Evolutionary conservation across 371 early-diverging fungal genomes (phyloP).

Genomic region (Capniomyces stellatus): DNA sequence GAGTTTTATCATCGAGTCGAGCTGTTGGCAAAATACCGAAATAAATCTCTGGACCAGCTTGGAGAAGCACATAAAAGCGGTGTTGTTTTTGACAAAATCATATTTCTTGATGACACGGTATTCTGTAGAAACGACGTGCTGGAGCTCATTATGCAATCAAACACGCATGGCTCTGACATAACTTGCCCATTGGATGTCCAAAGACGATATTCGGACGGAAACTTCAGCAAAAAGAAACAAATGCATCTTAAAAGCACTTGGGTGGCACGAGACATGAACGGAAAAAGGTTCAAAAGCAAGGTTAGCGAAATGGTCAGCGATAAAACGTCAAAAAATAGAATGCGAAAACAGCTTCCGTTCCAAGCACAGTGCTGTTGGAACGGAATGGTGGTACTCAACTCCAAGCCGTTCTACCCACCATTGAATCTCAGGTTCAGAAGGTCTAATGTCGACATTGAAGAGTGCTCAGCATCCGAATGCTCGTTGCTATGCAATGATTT

Average conservation of each 20-base stretch:
- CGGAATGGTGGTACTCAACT: conserved; percentile 24
- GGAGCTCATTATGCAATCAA: conserved; percentile 26
- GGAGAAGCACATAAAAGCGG: neutral
- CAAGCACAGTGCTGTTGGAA: conserved; percentile 36
- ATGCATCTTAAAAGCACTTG: conserved; percentile 27
- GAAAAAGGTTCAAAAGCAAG: conserved; percentile 14
- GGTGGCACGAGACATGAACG: conserved; percentile 30
- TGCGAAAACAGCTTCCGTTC: conserved; percentile 14
- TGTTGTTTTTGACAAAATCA: conserved; percentile 7
- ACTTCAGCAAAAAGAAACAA: conserved; percentile 4
- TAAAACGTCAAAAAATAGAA: conserved; percentile 5
- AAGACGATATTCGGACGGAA: neutral
- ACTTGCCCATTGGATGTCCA: conserved; percentile 29
- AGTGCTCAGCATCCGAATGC: conserved; percentile 32
- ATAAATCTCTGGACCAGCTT: conserved; percentile 25
- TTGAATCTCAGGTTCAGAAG: conserved; percentile 18
- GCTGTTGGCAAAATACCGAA: conserved; percentile 26
- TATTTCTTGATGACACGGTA: conserved; percentile 31
- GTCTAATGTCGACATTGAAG: conserved; percentile 5
- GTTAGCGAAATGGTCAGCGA: conserved; percentile 13
- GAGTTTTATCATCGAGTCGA: conserved; percentile 25
- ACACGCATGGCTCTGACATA: conserved; percentile 17
- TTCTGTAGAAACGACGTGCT: conserved; percentile 28
- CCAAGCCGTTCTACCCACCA: conserved; percentile 14
- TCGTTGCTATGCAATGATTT: conserved; percentile 29